Evolutionary conservation across 345 rosid genomes (phyloP).

Genomic region (Cardamine chenopodiifolia): DNA sequence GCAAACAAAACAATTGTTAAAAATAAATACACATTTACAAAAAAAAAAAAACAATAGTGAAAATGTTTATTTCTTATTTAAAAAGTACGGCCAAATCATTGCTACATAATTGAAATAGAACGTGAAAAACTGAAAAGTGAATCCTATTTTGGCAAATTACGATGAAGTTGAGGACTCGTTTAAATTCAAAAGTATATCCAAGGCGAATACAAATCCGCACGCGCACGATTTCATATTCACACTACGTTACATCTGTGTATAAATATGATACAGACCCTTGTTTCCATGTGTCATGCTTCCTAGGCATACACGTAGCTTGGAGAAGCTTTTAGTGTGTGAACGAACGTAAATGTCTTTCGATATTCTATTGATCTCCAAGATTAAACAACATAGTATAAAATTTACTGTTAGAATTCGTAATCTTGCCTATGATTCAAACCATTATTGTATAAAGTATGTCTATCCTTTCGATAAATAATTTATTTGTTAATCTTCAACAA

Average conservation of each 20-base stretch:
- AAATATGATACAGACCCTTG: neutral
- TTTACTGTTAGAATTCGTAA: neutral
- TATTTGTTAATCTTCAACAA: neutral
- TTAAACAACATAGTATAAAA: neutral
- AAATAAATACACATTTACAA: too few relatives aligned
- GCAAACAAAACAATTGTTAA: neutral
- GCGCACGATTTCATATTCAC: conserved; percentile 18
- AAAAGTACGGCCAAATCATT: neutral
- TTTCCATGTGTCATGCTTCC: neutral
- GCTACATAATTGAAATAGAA: neutral
- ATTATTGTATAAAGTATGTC: neutral
- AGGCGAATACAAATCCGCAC: conserved; percentile 4
- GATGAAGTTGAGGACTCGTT: neutral
- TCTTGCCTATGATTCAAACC: neutral
- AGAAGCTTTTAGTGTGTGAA: conserved; percentile 7
- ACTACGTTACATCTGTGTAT: neutral
- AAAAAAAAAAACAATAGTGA: too few relatives aligned
- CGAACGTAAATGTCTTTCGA: conserved; percentile 17
- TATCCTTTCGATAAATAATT: neutral
- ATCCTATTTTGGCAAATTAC: neutral
- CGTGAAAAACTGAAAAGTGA: conserved; percentile 1
- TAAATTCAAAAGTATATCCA: neutral
- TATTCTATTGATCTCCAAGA: neutral
- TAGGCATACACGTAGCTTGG: neutral
- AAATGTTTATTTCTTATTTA: too few relatives aligned